phyloP scores from a whole-genome alignment of 192 early-diverging fungal genomes.

The Linnemannia hyalina region DNA sequence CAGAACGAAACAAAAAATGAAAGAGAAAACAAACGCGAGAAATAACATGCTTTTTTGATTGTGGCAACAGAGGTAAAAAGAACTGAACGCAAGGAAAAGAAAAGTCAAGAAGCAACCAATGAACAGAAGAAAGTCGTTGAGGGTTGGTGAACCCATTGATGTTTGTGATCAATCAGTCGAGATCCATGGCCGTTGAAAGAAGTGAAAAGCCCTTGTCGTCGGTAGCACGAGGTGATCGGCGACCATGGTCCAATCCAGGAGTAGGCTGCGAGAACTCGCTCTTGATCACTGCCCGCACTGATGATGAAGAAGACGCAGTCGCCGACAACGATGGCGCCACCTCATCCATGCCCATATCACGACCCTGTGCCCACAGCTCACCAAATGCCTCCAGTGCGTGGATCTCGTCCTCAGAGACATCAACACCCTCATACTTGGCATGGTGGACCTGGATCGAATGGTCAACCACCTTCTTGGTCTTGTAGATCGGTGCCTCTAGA shows the following conservation, averaged over 20 bases:
- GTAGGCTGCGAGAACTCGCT: slow-evolving; percentile 20
- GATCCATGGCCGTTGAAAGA: slow-evolving; percentile 23
- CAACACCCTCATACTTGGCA: slow-evolving; percentile 42
- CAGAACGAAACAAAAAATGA: slow-evolving; percentile 15
- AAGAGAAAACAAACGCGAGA: background rate
- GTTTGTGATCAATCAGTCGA: slow-evolving; percentile 20
- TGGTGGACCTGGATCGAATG: slow-evolving; percentile 28
- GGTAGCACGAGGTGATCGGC: slow-evolving; percentile 22
- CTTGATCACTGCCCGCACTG: background rate
- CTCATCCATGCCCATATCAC: slow-evolving; percentile 28
- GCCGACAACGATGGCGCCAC: background rate
- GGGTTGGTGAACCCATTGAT: background rate
- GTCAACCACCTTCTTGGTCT: slow-evolving; percentile 36
- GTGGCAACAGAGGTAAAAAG: background rate
- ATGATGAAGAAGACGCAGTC: background rate
- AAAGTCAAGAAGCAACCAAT: background rate
- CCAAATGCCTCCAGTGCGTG: slow-evolving; percentile 51
- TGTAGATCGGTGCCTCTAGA: slow-evolving; percentile 44
- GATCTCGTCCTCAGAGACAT: slow-evolving; percentile 51
- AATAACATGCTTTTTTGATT: background rate
- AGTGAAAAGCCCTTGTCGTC: background rate
- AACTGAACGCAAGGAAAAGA: background rate
- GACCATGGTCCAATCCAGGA: slow-evolving; percentile 28
- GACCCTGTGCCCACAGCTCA: slow-evolving; percentile 47
- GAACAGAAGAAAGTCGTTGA: no score